Conservation (phyloP, 1,284 basidiomycete genomes). For the Porodaedalea pini region DNA sequence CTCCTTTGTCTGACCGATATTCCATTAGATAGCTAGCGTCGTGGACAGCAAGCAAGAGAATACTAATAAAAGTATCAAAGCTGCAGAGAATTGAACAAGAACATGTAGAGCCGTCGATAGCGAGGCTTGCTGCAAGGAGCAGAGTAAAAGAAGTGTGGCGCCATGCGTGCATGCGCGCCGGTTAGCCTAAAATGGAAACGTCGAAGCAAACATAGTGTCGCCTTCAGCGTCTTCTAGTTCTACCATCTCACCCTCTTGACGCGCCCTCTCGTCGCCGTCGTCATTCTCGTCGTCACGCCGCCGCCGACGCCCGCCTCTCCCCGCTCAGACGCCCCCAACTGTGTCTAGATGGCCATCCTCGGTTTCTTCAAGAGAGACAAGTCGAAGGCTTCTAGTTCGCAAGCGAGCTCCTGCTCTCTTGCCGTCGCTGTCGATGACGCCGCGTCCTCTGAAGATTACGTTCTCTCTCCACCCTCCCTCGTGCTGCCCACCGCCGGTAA, state of each 20-base stretch:
- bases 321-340: background rate
- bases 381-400: slow-evolving; percentile 18
- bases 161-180: background rate
- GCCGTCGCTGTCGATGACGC: slow-evolving; percentile 16
- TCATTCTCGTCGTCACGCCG: background rate
- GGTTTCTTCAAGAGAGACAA: slow-evolving; percentile 23
- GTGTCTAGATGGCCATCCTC: slow-evolving; percentile 21
- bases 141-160: background rate
- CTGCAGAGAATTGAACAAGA: too few relatives aligned
- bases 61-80: too few relatives aligned
- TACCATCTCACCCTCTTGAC: background rate
- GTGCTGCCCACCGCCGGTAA: slow-evolving; percentile 5
- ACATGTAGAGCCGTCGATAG: too few relatives aligned
- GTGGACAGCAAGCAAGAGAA: too few relatives aligned
- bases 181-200: background rate
- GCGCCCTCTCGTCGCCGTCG: background rate
- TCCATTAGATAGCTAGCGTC: too few relatives aligned
- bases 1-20: too few relatives aligned
- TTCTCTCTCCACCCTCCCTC: slow-evolving; percentile 15
- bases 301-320: slow-evolving; percentile 1
- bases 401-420: slow-evolving; percentile 6
- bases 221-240: background rate
- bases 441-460: slow-evolving; percentile 14
- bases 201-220: background rate
- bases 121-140: background rate